phyloP scores from a whole-genome alignment of 495 filamentous ascomycete genomes.

The Staphylotrichum longicolle region DNA sequence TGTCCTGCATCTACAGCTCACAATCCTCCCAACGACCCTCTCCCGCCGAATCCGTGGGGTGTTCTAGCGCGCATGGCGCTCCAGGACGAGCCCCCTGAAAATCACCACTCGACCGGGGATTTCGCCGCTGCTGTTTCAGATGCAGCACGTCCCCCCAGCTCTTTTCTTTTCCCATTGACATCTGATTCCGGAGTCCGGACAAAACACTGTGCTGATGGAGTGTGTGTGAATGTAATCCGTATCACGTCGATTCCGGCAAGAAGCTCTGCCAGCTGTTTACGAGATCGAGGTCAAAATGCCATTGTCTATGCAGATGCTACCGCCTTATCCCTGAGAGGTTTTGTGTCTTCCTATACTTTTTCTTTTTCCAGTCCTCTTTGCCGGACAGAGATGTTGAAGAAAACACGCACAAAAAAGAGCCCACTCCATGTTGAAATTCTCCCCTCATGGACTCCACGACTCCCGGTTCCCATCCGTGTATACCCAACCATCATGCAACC shows the following conservation, averaged over 20 bases:
- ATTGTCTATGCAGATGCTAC: no score
- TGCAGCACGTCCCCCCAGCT: not conserved
- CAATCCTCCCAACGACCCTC: no score
- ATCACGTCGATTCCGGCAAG: no score
- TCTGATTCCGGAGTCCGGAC: not conserved
- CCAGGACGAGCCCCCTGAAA: conserved; percentile 11
- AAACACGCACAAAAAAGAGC: not conserved
- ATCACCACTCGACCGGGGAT: conserved; percentile 3
- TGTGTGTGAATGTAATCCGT: no score
- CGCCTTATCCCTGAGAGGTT: no score
- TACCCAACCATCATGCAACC: conserved; percentile 2
- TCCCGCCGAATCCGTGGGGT: not conserved
- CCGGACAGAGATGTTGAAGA: conserved; percentile 7
- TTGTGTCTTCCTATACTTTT: no score
- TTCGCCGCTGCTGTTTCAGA: conserved; percentile 11
- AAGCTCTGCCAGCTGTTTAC: no score
- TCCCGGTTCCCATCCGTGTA: conserved; percentile 2
- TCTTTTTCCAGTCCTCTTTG: no score
- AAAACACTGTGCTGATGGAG: no score
- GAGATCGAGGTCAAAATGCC: no score
- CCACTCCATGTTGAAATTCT: conserved; percentile 26
- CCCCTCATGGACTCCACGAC: conserved; percentile 25
- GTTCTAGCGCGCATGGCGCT: not conserved
- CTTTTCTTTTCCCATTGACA: not conserved
- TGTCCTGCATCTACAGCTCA: no score